Percentiles rank a stretch among this genome's conserved stretches.
Conservation (phyloP, 371 early-diverging fungal genomes). For the Aphelidium insulamus region DNA sequence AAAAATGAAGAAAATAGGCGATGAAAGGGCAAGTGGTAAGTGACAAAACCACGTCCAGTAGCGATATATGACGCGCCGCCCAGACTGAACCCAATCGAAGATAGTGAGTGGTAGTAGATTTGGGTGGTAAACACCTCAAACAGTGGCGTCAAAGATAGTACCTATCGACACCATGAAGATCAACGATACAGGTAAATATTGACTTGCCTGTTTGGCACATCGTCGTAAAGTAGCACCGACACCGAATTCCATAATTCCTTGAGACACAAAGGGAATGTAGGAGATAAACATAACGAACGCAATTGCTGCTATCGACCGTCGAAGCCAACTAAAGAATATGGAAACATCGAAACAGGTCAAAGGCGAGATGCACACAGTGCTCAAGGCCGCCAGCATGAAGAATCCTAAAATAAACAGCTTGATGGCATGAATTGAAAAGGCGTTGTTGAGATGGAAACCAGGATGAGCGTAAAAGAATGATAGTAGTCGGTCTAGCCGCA, state of each 20-base stretch:
- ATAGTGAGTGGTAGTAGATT: constrained; percentile 61
- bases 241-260: constrained; percentile 66
- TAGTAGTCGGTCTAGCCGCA: constrained; percentile 62
- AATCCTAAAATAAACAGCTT: no score
- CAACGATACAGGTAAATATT: no score
- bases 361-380: constrained; percentile 33
- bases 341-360: constrained; percentile 21
- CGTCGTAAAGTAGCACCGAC: constrained; percentile 42
- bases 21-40: constrained; percentile 52
- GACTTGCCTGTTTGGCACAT: no score
- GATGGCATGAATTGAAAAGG: constrained; percentile 64
- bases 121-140: constrained; percentile 81
- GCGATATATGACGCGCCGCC: constrained; percentile 75
- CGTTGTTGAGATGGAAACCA: constrained; percentile 78
- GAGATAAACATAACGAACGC: constrained; percentile 53
- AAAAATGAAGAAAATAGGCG: constrained; percentile 55
- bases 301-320: constrained; percentile 23
- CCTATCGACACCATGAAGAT: no score
- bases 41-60: constrained; percentile 80
- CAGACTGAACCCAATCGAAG: constrained; percentile 53
- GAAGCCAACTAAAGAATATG: constrained; percentile 59
- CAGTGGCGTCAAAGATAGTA: constrained; percentile 56
- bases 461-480: constrained; percentile 76
- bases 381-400: constrained; percentile 53
- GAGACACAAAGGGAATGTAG: constrained; percentile 63